Evolutionary conservation across 345 rosid species (phyloP), one percentile per base, ranked within the genome.

Genomic region (Diplotaxis tenuifolia): DNA sequence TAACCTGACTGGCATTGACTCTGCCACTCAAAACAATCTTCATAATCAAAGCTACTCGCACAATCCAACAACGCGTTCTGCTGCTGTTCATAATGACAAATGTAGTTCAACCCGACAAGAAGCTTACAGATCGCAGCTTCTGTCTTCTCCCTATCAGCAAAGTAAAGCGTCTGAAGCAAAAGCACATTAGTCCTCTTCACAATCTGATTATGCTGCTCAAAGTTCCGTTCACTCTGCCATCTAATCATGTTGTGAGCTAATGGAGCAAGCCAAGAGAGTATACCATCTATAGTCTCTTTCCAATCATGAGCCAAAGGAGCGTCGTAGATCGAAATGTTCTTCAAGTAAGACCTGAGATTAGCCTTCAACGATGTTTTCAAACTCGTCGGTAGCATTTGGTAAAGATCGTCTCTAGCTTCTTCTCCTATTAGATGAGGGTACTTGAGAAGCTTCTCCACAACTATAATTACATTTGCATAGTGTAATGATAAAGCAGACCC

Each of bases 401-500:
- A 92, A 76, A 95, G 83, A 85, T 95, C 96, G 21, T 87, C 96
- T 78, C 99, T 84, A 9, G 99, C 96, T 78, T 92, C 97, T 72
- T 92, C 97, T 0, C 97, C 99, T 11, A 95, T 96, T 62, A 92
- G 81, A 82, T 89, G 99, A 71, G 99, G 99, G 65, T 92, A 88
- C 12, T 81, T 87, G 2, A 95, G 86, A 67, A 95, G 84, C 86
- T 95, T 92, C 84, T 95, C 97, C 15, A 95, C 81, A 14, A 95
- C 88, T 52, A 95, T 90, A 71, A 95, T 84, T 8, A 92, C 88
- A 70, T 92, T 95, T 0, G 99, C 97, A 70, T 95, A 92, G 71
- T 89, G 97, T 75, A 95, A 73, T 55, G 97, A 89, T 36, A 95
- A 79, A 40, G 97, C 96, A 50, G 96, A 89, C 3, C 99, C 97